Evolutionary conservation across 257 asterid species (phyloP).

Genomic region (Petrea volubilis): DNA sequence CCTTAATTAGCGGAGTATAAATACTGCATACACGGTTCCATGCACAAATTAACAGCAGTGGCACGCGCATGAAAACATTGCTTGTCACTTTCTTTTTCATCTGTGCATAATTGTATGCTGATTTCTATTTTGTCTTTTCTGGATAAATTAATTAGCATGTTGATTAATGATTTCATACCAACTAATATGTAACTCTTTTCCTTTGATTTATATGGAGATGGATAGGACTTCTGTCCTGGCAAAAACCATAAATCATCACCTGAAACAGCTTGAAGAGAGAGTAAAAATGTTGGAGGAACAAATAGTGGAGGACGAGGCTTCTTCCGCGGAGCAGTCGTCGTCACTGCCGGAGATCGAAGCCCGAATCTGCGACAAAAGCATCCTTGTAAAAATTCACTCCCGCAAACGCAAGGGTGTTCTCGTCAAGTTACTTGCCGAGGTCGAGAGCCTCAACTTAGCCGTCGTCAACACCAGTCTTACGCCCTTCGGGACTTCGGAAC

Average conservation of each 20-base stretch:
- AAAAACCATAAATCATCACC: slow-evolving; percentile 29
- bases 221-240: slow-evolving; percentile 42
- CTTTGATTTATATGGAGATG: no score
- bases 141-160: no score
- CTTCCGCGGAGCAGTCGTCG: slow-evolving; percentile 14
- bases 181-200: no score
- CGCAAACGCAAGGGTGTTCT: slow-evolving; percentile 37
- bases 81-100: no score
- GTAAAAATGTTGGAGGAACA: slow-evolving; percentile 37
- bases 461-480: slow-evolving; percentile 34
- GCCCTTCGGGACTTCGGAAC: slow-evolving; percentile 35
- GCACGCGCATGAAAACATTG: no score
- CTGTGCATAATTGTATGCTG: no score
- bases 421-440: slow-evolving; percentile 29
- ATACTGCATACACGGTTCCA: no score
- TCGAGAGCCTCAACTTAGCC: slow-evolving; percentile 44
- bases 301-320: slow-evolving; percentile 35
- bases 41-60: no score
- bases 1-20: no score
- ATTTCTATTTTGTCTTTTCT: no score
- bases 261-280: slow-evolving; percentile 25
- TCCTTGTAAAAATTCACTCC: slow-evolving; percentile 39
- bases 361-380: slow-evolving; percentile 32
- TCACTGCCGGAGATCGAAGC: slow-evolving; percentile 41
- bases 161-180: no score